These are phyloP conservation scores for Pestalotiopsis sp. DNA, from an alignment of 2,329 filamentous ascomycete genomes.

Conservation along the genomic window DNA sequence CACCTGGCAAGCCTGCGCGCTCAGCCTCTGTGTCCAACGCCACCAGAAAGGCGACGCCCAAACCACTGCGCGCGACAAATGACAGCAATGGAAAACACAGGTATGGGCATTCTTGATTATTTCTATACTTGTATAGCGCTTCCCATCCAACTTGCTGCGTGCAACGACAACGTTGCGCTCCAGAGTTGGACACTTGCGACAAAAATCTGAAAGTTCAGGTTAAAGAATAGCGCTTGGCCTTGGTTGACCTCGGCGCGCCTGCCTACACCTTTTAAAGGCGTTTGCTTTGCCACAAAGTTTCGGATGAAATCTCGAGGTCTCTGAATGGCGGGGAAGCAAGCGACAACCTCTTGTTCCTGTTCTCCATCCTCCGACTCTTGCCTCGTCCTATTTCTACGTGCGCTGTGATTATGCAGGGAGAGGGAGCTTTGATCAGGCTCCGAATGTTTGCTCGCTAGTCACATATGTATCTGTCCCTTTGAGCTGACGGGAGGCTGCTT, in stretches of 20 bases:
- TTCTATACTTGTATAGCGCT: neutral
- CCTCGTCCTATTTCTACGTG: neutral
- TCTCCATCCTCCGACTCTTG: neutral
- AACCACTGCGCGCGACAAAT: slow-evolving; percentile 57
- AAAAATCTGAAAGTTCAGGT: neutral
- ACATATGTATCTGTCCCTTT: slow-evolving; percentile 4
- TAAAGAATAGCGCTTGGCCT: neutral
- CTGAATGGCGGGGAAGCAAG: neutral
- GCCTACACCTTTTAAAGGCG: neutral
- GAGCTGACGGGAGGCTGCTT: slow-evolving; percentile 34
- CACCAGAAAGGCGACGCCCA: slow-evolving; percentile 41
- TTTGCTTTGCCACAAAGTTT: slow-evolving; percentile 8
- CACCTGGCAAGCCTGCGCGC: slow-evolving; percentile 34
- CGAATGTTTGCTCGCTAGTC: neutral
- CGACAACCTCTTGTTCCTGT: neutral
- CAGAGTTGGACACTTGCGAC: neutral
- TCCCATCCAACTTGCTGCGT: neutral
- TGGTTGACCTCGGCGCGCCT: neutral
- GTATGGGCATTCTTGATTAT: slow-evolving; percentile 36
- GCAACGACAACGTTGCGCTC: neutral
- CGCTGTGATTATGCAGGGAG: neutral
- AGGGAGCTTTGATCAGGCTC: neutral
- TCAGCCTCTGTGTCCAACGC: slow-evolving; percentile 33
- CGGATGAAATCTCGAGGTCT: neutral
- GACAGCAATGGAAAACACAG: slow-evolving; percentile 47